These are phyloP conservation scores for Ophiocordyceps polyrhachis-furcata DNA, from an alignment of 2,329 filamentous ascomycete genomes.

Conservation along the genomic window DNA sequence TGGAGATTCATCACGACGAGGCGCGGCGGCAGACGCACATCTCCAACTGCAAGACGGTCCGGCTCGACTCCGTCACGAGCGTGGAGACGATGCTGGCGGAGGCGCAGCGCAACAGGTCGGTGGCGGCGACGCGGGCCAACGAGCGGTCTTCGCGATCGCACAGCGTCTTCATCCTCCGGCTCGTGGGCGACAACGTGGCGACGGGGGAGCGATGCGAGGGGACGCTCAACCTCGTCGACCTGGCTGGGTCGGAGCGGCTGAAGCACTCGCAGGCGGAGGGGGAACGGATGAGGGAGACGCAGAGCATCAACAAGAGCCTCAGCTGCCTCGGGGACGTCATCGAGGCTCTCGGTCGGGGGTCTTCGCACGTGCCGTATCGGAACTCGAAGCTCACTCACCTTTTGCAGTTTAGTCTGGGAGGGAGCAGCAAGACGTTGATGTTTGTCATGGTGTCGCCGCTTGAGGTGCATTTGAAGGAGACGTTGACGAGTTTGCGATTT, in stretches of 20 bases:
- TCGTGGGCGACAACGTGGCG: constrained; percentile 47
- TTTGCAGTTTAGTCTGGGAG: constrained; percentile 82
- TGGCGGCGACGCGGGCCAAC: constrained; percentile 95
- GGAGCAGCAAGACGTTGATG: constrained; percentile 96
- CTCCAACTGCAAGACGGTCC: constrained; percentile 58
- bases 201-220: constrained; percentile 79
- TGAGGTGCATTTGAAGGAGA: constrained; percentile 80
- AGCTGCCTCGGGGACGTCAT: constrained; percentile 91
- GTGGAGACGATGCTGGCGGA: constrained; percentile 65
- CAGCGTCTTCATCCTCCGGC: constrained; percentile 86
- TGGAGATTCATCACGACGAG: constrained; percentile 78
- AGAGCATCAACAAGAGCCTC: constrained; percentile 92
- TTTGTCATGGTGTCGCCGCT: constrained; percentile 96
- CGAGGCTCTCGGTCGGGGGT: constrained; percentile 70
- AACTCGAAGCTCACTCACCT: constrained; percentile 96
- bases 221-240: constrained; percentile 85
- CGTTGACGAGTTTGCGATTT: constrained; percentile 84
- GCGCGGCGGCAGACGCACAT: constrained; percentile 65
- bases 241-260: constrained; percentile 81
- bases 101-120: constrained; percentile 72
- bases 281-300: constrained; percentile 78
- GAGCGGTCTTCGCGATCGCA: constrained; percentile 87
- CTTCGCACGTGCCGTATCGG: constrained; percentile 74
- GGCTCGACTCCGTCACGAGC: constrained; percentile 58
- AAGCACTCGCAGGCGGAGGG: constrained; percentile 77